These are phyloP conservation scores for Eimeria praecox DNA, from an alignment of 169 alveolate genomes.

Conservation along the genomic window DNA sequence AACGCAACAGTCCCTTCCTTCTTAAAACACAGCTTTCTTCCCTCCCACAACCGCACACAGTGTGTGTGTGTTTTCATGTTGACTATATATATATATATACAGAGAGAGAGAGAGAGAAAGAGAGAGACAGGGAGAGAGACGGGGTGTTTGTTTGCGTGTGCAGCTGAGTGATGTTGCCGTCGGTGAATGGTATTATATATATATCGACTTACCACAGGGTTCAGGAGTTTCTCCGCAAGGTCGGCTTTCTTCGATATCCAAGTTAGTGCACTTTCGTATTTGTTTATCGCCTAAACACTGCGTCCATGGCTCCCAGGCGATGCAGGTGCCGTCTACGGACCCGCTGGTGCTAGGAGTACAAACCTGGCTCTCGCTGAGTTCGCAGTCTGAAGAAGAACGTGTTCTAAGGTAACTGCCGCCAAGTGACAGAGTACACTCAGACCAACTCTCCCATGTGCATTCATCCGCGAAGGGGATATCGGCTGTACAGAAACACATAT, in stretches of 20 bases:
- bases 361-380: neutral
- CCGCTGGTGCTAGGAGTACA: neutral
- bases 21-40: neutral
- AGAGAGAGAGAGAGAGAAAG: too few relatives aligned
- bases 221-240: constrained; percentile 6
- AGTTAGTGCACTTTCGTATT: neutral
- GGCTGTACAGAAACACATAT: neutral
- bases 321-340: constrained; percentile 18
- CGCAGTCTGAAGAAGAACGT: constrained; percentile 19
- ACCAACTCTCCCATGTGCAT: neutral
- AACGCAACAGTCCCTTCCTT: neutral
- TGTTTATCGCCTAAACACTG: constrained; percentile 28
- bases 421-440: neutral
- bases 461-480: neutral
- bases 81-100: neutral
- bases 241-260: constrained; percentile 5
- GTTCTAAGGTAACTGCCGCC: neutral
- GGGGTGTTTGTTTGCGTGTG: too few relatives aligned
- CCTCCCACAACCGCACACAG: too few relatives aligned
- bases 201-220: neutral
- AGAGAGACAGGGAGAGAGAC: too few relatives aligned
- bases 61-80: too few relatives aligned
- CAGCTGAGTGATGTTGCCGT: too few relatives aligned
- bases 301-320: constrained; percentile 54
- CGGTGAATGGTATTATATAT: neutral